These are phyloP conservation scores for Amniculicola lignicola DNA, from an alignment of 495 filamentous ascomycete genomes.

Conservation along the genomic window DNA sequence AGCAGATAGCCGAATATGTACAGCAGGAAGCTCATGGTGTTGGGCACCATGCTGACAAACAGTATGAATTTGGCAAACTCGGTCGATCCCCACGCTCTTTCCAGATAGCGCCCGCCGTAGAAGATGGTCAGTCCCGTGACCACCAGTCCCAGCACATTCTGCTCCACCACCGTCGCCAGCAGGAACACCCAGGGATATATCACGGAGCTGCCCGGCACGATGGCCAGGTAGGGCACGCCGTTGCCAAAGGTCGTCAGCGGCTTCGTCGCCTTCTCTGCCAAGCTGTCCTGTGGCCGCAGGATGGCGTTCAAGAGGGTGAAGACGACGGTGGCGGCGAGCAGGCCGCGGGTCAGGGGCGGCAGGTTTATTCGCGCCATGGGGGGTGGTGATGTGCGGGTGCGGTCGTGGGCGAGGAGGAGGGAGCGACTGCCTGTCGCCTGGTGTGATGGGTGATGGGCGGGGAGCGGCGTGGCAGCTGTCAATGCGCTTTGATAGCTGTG, in stretches of 20 bases:
- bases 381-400: not conserved
- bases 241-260: conserved; percentile 43
- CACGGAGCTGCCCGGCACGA: conserved; percentile 77
- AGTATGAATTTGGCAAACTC: conserved; percentile 91
- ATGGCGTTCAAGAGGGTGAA: conserved; percentile 80
- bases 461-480: too few relatives aligned
- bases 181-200: conserved; percentile 92
- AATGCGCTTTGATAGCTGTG: too few relatives aligned
- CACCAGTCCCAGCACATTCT: conserved; percentile 82
- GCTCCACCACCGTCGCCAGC: conserved; percentile 84
- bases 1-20: conserved; percentile 71
- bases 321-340: conserved; percentile 67
- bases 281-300: conserved; percentile 58
- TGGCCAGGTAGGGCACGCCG: conserved; percentile 77
- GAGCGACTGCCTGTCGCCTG: not conserved
- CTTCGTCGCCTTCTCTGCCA: conserved; percentile 30
- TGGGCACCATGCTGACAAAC: conserved; percentile 73
- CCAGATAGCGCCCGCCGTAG: conserved; percentile 91
- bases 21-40: conserved; percentile 66
- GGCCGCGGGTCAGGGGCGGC: conserved; percentile 80
- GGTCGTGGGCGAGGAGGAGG: not conserved
- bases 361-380: conserved; percentile 84
- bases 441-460: not conserved
- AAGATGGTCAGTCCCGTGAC: conserved; percentile 80
- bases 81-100: conserved; percentile 90